Percentiles rank a stretch among this genome's conserved stretches.
These are phyloP conservation scores for Tagetes patula DNA, from an alignment of 129 eudicot species.

Conservation along the genomic window DNA sequence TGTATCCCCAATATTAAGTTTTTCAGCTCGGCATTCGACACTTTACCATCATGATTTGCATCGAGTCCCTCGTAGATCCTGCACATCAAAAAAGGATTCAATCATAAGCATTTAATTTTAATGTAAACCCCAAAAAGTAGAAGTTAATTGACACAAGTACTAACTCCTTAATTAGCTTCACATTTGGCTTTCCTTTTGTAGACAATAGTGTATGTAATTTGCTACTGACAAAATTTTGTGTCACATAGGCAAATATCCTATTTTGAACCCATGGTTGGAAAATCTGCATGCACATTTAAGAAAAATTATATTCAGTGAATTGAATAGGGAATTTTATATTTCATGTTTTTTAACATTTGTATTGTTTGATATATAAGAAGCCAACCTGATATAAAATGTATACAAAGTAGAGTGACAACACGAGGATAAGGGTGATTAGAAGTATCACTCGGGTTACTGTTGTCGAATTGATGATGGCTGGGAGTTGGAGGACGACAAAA, in stretches of 20 bases:
- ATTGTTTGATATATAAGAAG: constrained; percentile 3
- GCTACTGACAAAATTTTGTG: constrained; percentile 47
- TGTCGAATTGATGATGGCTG: constrained; percentile 30
- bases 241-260: constrained; percentile 47
- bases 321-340: background rate
- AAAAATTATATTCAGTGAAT: background rate
- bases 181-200: constrained; percentile 52
- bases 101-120: background rate
- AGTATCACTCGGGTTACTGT: constrained; percentile 30
- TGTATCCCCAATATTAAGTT: constrained; percentile 48
- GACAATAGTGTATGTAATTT: constrained; percentile 46
- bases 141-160: background rate
- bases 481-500: constrained; percentile 42
- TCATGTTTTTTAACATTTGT: background rate
- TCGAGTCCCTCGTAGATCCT: constrained; percentile 58
- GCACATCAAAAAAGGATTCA: background rate
- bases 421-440: constrained; percentile 44
- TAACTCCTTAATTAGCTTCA: constrained; percentile 49
- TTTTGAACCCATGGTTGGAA: constrained; percentile 72
- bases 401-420: constrained; percentile 31
- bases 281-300: constrained; percentile 23
- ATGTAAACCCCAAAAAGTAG: background rate
- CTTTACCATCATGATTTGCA: constrained; percentile 32
- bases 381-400: constrained; percentile 50
- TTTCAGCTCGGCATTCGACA: constrained; percentile 52